A percentile compares a stretch with the other conserved stretches of the same genome.
phyloP scores from a whole-genome alignment of 495 filamentous ascomycete species.

The Aspergillus nanangensis region DNA sequence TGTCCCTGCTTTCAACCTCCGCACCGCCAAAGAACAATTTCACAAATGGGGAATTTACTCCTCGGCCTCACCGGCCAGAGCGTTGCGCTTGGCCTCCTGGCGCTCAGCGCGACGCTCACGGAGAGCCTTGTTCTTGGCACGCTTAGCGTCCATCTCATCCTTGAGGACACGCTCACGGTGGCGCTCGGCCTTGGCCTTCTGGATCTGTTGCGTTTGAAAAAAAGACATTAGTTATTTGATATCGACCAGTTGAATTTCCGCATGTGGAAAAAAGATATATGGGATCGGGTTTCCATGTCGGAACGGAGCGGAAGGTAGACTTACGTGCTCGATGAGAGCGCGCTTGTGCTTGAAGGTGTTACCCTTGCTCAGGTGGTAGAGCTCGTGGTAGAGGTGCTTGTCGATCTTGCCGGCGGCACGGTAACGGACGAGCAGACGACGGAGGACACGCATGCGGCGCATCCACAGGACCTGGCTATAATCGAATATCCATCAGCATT shows the following conservation, averaged over 20 bases:
- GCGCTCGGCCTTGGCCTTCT: constrained; percentile 99
- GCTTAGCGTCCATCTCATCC: constrained; percentile 99
- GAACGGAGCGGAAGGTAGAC: constrained; percentile 35
- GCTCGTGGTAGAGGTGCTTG: constrained; percentile 99
- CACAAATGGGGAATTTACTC: constrained; percentile 53
- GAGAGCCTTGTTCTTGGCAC: constrained; percentile 98
- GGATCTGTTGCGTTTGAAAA: constrained; percentile 63
- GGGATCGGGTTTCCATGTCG: background rate
- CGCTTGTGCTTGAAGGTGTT: constrained; percentile 99
- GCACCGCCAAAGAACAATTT: constrained; percentile 38
- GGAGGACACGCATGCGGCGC: constrained; percentile 98
- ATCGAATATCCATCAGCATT: constrained; percentile 13
- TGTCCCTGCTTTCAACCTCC: constrained; percentile 33
- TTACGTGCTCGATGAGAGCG: constrained; percentile 97
- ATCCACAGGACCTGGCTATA: constrained; percentile 95
- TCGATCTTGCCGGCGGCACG: constrained; percentile 99
- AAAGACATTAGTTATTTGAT: constrained; percentile 21
- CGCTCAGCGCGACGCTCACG: constrained; percentile 94
- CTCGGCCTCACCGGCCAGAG: constrained; percentile 69
- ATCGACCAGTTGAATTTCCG: background rate
- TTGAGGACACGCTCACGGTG: constrained; percentile 87
- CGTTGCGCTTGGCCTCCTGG: constrained; percentile 81
- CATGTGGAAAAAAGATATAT: background rate
- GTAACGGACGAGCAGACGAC: constrained; percentile 98
- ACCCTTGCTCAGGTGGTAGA: constrained; percentile 99